Percentiles rank a stretch among this genome's conserved stretches.
phyloP scores from a whole-genome alignment of 164 flowering plant species.

The Magnolia officinalis region DNA sequence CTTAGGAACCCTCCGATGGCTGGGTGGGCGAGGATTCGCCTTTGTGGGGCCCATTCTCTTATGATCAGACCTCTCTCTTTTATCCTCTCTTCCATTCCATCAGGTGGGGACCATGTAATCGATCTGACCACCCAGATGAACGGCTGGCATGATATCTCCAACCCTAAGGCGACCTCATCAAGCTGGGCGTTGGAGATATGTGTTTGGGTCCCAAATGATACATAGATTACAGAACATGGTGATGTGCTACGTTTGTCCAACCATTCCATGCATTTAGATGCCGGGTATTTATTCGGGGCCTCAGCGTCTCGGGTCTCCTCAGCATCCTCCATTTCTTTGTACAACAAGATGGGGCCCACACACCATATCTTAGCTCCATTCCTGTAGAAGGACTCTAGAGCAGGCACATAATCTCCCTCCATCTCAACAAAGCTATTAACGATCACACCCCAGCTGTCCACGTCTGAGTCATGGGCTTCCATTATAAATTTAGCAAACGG shows the following conservation, averaged over 20 bases:
- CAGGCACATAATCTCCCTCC: slow-evolving; percentile 16
- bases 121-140: slow-evolving; percentile 3
- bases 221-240: not conserved
- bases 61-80: slow-evolving; percentile 26
- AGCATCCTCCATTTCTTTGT: not conserved
- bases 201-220: not conserved
- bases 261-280: not conserved
- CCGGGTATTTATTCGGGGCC: not conserved
- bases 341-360: slow-evolving; percentile 24
- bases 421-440: slow-evolving; percentile 34
- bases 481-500: slow-evolving; percentile 3
- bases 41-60: slow-evolving; percentile 34
- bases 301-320: too few species aligned
- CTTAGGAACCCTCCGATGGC: slow-evolving; percentile 37
- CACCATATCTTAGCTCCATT: slow-evolving; percentile 27
- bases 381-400: slow-evolving; percentile 17
- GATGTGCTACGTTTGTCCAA: not conserved
- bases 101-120: slow-evolving; percentile 8
- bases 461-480: not conserved
- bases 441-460: slow-evolving; percentile 23
- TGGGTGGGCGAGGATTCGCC: slow-evolving; percentile 20
- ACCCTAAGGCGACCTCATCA: not conserved
- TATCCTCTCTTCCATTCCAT: slow-evolving; percentile 19
- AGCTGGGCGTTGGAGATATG: not conserved
- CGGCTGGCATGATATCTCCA: not conserved